These are phyloP conservation scores for Neobulgaria alba DNA, from an alignment of 2,329 filamentous ascomycete species.

Conservation along the genomic window DNA sequence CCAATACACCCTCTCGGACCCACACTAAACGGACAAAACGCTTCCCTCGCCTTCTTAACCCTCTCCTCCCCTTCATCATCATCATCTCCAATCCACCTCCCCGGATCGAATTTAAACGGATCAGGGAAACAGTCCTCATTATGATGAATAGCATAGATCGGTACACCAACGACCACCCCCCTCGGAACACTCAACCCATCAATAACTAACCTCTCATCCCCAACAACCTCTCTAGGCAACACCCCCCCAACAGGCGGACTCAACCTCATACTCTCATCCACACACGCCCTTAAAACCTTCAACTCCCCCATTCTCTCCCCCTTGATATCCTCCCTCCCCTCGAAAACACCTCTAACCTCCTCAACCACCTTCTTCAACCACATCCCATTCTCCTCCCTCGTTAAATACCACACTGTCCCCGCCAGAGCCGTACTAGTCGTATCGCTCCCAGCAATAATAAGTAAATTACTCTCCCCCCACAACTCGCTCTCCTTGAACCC, in stretches of 20 bases:
- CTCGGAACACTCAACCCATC: constrained; percentile 28
- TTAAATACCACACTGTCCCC: constrained; percentile 6
- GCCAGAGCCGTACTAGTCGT: constrained; percentile 29
- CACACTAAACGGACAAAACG: constrained; percentile 21
- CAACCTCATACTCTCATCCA: constrained; percentile 30
- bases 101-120: constrained; percentile 34
- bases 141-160: constrained; percentile 37
- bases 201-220: constrained; percentile 9
- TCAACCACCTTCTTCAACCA: too few species aligned
- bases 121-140: constrained; percentile 35
- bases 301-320: constrained; percentile 26
- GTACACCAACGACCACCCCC: constrained; percentile 36
- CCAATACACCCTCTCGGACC: constrained; percentile 24
- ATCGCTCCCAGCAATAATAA: constrained; percentile 30
- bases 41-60: constrained; percentile 15
- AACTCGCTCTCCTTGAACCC: constrained; percentile 30
- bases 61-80: constrained; percentile 11
- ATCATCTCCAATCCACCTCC: constrained; percentile 34
- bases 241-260: constrained; percentile 24
- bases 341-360: not conserved
- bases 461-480: constrained; percentile 17
- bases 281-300: constrained; percentile 34
- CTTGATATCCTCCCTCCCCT: constrained; percentile 29
- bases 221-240: constrained; percentile 17
- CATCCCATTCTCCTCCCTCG: not conserved